Evolutionary conservation across 352 stramenopile genomes (phyloP).

Genomic region (Globisporangium viniferum): DNA sequence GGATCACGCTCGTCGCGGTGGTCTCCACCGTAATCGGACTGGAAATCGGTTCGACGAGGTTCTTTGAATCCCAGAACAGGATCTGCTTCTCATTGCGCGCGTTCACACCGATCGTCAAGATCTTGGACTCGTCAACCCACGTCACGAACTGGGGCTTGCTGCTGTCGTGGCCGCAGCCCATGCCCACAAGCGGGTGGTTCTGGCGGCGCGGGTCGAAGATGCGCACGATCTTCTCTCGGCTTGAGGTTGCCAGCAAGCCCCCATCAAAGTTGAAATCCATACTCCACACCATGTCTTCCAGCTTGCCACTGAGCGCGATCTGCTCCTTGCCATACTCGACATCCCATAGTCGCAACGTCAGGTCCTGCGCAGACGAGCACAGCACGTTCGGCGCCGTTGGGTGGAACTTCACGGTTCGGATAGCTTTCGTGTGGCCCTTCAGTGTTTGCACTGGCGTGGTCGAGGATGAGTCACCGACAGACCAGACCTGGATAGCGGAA

Average conservation of each 20-base stretch:
- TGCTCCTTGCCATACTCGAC: slow-evolving; percentile 48
- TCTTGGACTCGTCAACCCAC: slow-evolving; percentile 38
- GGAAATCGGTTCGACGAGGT: slow-evolving; percentile 60
- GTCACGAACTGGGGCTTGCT: slow-evolving; percentile 66
- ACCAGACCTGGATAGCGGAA: slow-evolving; percentile 62
- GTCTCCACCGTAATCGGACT: slow-evolving; percentile 34
- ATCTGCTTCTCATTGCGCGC: slow-evolving; percentile 64
- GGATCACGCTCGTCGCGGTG: slow-evolving; percentile 38
- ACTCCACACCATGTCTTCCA: slow-evolving; percentile 78
- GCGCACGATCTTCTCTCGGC: slow-evolving; percentile 64
- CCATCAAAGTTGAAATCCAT: slow-evolving; percentile 68
- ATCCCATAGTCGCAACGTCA: slow-evolving; percentile 77
- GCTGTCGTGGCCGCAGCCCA: slow-evolving; percentile 71
- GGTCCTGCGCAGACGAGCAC: slow-evolving; percentile 51
- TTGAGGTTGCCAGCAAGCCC: slow-evolving; percentile 58
- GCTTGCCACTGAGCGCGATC: slow-evolving; percentile 39
- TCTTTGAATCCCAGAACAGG: slow-evolving; percentile 70
- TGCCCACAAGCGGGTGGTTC: slow-evolving; percentile 46
- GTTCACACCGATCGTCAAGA: slow-evolving; percentile 61
- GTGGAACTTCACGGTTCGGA: slow-evolving; percentile 67
- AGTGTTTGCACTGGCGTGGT: slow-evolving; percentile 27
- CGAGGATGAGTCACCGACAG: slow-evolving; percentile 19
- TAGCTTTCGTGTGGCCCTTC: slow-evolving; percentile 42
- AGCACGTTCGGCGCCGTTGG: slow-evolving; percentile 60
- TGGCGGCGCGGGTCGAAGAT: slow-evolving; percentile 65